Percentiles rank a stretch among this genome's conserved stretches.
phyloP scores from a whole-genome alignment of 2,329 filamentous ascomycete species.

The Helotiales sp. region DNA sequence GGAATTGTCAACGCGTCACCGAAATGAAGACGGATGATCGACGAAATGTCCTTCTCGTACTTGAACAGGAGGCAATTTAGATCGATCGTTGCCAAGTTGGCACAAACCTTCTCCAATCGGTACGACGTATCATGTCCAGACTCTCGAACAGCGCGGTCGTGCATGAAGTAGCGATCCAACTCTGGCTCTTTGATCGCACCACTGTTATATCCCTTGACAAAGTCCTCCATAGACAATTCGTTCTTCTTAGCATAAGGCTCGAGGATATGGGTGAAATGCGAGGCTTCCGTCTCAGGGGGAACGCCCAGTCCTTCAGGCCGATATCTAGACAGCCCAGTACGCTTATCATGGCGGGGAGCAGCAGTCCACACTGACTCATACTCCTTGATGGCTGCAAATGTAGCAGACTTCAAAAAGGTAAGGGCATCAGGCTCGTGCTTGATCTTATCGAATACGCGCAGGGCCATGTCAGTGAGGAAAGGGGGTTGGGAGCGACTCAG shows the following conservation, averaged over 20 bases:
- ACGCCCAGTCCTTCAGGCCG: conserved; percentile 57
- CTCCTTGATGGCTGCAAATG: conserved; percentile 91
- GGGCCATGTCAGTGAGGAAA: conserved; percentile 95
- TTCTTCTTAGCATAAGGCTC: conserved; percentile 57
- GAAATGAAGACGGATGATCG: conserved; percentile 83
- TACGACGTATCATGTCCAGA: conserved; percentile 97
- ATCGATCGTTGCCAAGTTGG: conserved; percentile 90
- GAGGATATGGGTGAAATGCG: conserved; percentile 55
- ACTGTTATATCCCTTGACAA: conserved; percentile 87
- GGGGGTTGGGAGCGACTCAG: conserved; percentile 92
- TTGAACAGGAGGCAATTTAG: conserved; percentile 95
- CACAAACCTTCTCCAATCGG: conserved; percentile 85
- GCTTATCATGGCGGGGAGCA: conserved; percentile 52
- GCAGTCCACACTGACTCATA: conserved; percentile 43
- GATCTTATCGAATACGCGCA: conserved; percentile 92
- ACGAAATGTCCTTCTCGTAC: conserved; percentile 92
- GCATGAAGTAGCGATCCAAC: conserved; percentile 92
- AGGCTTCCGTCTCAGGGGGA: conserved; percentile 60
- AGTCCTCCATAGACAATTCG: conserved; percentile 79
- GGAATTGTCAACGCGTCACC: conserved; percentile 83
- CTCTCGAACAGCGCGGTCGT: conserved; percentile 93
- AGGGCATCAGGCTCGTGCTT: conserved; percentile 67
- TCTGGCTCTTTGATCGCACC: conserved; percentile 80
- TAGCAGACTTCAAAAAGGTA: conserved; percentile 80
- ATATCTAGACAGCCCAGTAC: conserved; percentile 57